Base-by-base conservation (phyloP, 148 eudicot species). In the Camellia sinensis region DNA sequence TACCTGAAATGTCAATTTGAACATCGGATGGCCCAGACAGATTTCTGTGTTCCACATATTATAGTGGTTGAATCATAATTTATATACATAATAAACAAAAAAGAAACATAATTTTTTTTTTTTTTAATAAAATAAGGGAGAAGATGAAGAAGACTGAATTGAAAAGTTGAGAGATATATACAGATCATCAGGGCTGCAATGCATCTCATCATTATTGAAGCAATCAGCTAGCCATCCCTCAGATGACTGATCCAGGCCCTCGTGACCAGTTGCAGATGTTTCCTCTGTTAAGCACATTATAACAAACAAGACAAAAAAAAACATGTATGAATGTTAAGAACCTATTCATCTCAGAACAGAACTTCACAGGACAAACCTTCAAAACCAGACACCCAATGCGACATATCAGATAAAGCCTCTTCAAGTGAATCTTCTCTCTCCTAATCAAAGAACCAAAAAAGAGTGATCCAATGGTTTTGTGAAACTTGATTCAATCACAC, bases 171-270 rank as follows among this genome's bases (percentile, higher is more conserved):
- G 37, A 62, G 53, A 21, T 19, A 19, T 79, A 68, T 89, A 93
- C 98, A 81, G 81, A 53, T 93, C 93, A 77, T 88, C 91, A 48
- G 86, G 83, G 82, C 89, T 87, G 81, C 87, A 76, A 54, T 89
- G 87, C 93, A 90, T 89, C 80, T 89, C 91, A 40, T 89, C 70
- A 81, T 93, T 91, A 68, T 85, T 89, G 14, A 95, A 84, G 89
- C 99, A 95, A 81, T 93, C 91, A 21, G 95, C 92, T 78, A 93
- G 87, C 99, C 99, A 95, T 22, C 90, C 91, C 73, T 93, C 97
- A 77, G 97, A 84, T 67, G 92, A 82, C 50, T 88, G 87, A 75
- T 88, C 91, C 85, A 92, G 86, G 73, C 85, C 87, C 82, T 89
- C 97, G 14, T 86, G 67, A 80, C 82, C 78, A 60, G 89, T 80